These are phyloP conservation scores for Limnanthes douglasii DNA, from an alignment of 345 rosid genomes.

Conservation along the genomic window DNA sequence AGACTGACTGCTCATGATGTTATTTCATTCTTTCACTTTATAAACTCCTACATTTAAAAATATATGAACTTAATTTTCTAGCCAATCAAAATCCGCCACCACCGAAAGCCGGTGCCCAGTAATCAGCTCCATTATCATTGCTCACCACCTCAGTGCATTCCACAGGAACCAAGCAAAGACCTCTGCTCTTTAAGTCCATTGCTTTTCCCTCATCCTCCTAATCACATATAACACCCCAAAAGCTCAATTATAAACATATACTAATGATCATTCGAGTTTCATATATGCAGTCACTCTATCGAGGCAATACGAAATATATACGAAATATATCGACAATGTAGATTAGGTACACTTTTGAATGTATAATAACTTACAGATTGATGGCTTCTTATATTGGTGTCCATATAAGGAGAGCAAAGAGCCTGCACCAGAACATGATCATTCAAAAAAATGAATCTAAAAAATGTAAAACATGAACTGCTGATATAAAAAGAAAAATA, in stretches of 20 bases:
- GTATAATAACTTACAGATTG: slow-evolving; percentile 23
- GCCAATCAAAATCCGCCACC: slow-evolving; percentile 9
- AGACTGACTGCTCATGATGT: slow-evolving; percentile 51
- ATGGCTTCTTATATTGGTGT: slow-evolving; percentile 23
- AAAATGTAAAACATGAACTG: too few species aligned
- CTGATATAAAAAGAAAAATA: too few species aligned
- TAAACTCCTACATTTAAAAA: not conserved
- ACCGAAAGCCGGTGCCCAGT: slow-evolving; percentile 61
- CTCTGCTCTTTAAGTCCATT: slow-evolving; percentile 60
- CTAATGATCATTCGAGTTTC: not conserved
- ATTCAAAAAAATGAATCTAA: too few species aligned
- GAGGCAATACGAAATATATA: not conserved
- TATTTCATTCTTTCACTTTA: slow-evolving; percentile 18
- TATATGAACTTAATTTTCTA: not conserved
- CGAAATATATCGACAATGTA: not conserved
- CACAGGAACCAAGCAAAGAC: slow-evolving; percentile 69
- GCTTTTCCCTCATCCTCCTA: slow-evolving; percentile 20
- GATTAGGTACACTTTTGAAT: not conserved
- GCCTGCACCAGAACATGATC: too few species aligned
- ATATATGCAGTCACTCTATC: too few species aligned
- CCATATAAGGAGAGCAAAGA: slow-evolving; percentile 39
- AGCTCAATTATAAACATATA: not conserved
- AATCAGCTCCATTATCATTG: slow-evolving; percentile 55
- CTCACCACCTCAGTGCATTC: slow-evolving; percentile 57
- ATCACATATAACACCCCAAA: not conserved